Percentiles rank a stretch among this genome's conserved stretches.
Conservation (phyloP, 495 filamentous ascomycete species). For the Penicillium roqueforti region DNA sequence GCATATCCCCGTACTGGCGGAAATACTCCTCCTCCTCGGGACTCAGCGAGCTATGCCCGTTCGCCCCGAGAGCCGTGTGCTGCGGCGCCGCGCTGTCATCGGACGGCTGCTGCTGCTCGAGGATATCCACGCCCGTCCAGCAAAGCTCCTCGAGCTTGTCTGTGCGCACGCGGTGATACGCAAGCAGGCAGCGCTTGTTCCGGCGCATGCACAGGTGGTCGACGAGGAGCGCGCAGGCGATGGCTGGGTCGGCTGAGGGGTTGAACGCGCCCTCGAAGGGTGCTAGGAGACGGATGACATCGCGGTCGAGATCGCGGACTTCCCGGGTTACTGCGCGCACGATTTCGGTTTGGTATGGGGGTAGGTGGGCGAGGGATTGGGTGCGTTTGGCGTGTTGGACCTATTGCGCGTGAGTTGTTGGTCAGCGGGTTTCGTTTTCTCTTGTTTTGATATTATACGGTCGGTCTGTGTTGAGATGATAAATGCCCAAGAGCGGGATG, state of each 20-base stretch:
- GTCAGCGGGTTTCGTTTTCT: background rate
- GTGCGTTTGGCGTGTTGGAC: conserved; percentile 97
- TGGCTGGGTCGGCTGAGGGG: conserved; percentile 75
- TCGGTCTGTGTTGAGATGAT: background rate
- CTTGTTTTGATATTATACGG: background rate
- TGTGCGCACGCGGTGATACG: conserved; percentile 85
- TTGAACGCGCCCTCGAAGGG: conserved; percentile 83
- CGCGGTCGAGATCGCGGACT: conserved; percentile 90
- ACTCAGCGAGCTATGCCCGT: conserved; percentile 72
- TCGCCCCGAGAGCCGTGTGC: conserved; percentile 30
- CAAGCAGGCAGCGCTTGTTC: conserved; percentile 93
- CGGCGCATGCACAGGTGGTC: conserved; percentile 92
- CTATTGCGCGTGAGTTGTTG: conserved; percentile 39
- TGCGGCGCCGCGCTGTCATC: conserved; percentile 22
- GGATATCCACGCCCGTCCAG: conserved; percentile 82
- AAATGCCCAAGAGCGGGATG: background rate
- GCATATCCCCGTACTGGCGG: conserved; percentile 81
- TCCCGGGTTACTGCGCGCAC: conserved; percentile 84
- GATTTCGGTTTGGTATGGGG: conserved; percentile 89
- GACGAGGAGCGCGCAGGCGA: conserved; percentile 83
- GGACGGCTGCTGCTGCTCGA: conserved; percentile 52
- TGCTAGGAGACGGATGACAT: conserved; percentile 73
- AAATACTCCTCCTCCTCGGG: conserved; percentile 98
- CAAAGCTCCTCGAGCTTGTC: conserved; percentile 93
- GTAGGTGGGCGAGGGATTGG: conserved; percentile 79